Evolutionary conservation across 2,329 filamentous ascomycete species (phyloP), one percentile per base, ranked within the genome.

Genomic region (Cytospora leucostoma): DNA sequence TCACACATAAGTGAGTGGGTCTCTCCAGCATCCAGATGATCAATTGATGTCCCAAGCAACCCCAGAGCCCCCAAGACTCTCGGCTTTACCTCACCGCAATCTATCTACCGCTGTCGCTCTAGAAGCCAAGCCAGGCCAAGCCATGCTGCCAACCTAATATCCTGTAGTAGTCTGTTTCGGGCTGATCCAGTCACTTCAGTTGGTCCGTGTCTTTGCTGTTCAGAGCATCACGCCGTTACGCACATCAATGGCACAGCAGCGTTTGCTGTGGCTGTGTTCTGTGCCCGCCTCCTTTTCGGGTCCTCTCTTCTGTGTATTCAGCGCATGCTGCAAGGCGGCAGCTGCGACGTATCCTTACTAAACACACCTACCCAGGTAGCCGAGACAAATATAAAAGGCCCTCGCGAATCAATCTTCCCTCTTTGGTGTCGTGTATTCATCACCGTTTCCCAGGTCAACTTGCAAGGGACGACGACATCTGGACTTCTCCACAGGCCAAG

Each of bases 71-170:
- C 34, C 59, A 47, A 50, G 51, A 55, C 38, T 55, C 59, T 61
- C 54, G 59, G 59, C 54, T 38, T 21, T 37, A 61, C 51, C 59
- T 61, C 59, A 61, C 55, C 59, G 59, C 59, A 61, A 61, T 61
- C 51, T 54, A n/a, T 27, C 27, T 27, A 27, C 27, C 27, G 27
- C 27, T 27, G 27, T 27, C 12, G 8, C 38, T 47, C 3, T 7
- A n/a, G 44, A 10, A 44, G 27, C 27, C 27, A 27, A 27, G 27
- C 2, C 27, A 44, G 38, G 15, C 44, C 17, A 47, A 17, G n/a
- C 44, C 1, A 47, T 21, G 44, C 44, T 19, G 13, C 40, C 40
- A 44, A 44, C 40, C 44, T 19, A 47, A 10, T 19, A 47, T 19
- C 19, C 19, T 27, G 27, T 27, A 27, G 27, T 27, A 27, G 27